Evolutionary conservation across 179 eudicot species (phyloP).

Genomic region (Beta macrorhiza): DNA sequence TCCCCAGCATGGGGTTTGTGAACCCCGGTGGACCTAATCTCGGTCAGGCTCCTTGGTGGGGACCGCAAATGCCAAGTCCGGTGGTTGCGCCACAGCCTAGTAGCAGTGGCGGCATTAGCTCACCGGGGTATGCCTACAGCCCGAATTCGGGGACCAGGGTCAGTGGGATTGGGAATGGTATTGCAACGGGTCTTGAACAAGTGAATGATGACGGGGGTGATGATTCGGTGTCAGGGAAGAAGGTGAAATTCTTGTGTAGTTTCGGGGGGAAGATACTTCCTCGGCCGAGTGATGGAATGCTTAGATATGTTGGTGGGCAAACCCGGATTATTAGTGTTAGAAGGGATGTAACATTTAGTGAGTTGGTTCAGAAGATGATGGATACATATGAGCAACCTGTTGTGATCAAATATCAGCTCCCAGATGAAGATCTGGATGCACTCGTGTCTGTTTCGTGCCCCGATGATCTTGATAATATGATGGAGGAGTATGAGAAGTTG

Average conservation of each 20-base stretch:
- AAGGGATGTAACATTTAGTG: conserved; percentile 58
- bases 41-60: conserved; percentile 41
- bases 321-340: conserved; percentile 78
- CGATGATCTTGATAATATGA: conserved; percentile 93
- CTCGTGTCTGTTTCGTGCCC: conserved; percentile 83
- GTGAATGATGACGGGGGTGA: conserved; percentile 61
- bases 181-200: conserved; percentile 30
- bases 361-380: conserved; percentile 64
- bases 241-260: conserved; percentile 86
- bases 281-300: conserved; percentile 76
- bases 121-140: conserved; percentile 28
- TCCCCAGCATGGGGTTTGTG: conserved; percentile 48
- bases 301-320: conserved; percentile 93
- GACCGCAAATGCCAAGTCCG: conserved; percentile 40
- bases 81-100: conserved; percentile 17
- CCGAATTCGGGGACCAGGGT: conserved; percentile 33
- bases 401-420: conserved; percentile 76
- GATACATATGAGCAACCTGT: conserved; percentile 50
- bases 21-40: conserved; percentile 29
- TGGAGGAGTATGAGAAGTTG: conserved; percentile 91
- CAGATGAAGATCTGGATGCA: conserved; percentile 87
- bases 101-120: conserved; percentile 28
- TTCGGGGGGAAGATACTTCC: conserved; percentile 90
- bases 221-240: conserved; percentile 63
- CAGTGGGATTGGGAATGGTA: conserved; percentile 18